Evolutionary conservation across 768 basidiomycete species (phyloP).

Genomic region (Boletus patriciae): DNA sequence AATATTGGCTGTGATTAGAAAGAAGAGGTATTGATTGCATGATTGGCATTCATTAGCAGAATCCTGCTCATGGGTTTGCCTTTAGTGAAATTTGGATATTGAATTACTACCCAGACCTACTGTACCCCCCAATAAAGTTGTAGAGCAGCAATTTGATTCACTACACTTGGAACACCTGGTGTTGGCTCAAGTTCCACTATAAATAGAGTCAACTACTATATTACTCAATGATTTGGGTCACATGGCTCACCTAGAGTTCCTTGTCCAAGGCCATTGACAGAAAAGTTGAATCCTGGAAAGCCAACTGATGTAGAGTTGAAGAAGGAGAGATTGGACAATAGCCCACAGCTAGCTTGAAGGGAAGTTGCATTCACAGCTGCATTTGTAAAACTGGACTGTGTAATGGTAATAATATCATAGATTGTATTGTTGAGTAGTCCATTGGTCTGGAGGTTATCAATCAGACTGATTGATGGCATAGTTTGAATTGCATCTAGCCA

Average conservation of each 20-base stretch:
- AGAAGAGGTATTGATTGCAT: background rate
- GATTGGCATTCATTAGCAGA: background rate
- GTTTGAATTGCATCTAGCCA: background rate
- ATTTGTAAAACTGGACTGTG: background rate
- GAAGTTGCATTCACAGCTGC: slow-evolving; percentile 17
- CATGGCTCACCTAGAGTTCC: background rate
- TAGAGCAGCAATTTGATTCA: background rate
- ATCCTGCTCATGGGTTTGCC: background rate
- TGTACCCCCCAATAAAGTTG: background rate
- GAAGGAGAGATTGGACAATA: slow-evolving; percentile 10
- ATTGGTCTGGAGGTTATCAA: background rate
- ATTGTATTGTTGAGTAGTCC: slow-evolving; percentile 15
- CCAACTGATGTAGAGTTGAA: background rate
- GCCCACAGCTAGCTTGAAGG: slow-evolving; percentile 4
- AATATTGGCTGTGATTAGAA: slow-evolving; percentile 13
- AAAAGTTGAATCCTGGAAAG: background rate
- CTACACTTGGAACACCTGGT: background rate
- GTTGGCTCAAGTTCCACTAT: too few relatives aligned
- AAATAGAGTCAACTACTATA: background rate
- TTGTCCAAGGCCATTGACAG: background rate
- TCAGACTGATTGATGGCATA: background rate
- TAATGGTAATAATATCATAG: slow-evolving; percentile 7
- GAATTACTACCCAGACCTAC: background rate
- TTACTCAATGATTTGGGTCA: background rate
- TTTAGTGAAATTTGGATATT: background rate